A percentile compares a stretch with the other conserved stretches of the same genome.
These are phyloP conservation scores for Chaetomium fimeti DNA, from an alignment of 495 filamentous ascomycete genomes.

Conservation along the genomic window DNA sequence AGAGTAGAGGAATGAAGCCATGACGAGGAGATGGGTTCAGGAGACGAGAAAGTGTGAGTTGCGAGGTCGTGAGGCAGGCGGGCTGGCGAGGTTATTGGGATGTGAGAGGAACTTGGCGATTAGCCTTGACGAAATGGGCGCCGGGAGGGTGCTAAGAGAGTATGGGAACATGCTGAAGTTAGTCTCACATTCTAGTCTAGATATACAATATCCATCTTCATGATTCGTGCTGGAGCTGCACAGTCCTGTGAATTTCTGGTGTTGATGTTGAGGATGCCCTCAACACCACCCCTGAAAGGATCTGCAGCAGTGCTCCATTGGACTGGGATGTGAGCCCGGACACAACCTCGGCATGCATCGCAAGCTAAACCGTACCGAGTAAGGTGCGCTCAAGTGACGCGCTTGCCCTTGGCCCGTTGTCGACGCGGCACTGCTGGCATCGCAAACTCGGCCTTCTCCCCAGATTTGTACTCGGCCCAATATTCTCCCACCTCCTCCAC, in stretches of 20 bases:
- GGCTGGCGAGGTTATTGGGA: too few relatives aligned
- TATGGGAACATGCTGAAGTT: background rate
- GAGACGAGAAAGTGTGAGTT: background rate
- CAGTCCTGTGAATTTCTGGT: background rate
- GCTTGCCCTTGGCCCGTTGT: background rate
- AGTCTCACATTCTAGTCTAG: background rate
- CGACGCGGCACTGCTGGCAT: background rate
- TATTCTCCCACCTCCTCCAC: slow-evolving; percentile 10
- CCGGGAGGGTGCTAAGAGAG: background rate
- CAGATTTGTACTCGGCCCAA: background rate
- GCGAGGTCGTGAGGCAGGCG: too few relatives aligned
- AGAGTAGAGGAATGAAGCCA: slow-evolving; percentile 14
- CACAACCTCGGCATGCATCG: slow-evolving; percentile 13
- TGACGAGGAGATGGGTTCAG: background rate
- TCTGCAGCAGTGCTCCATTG: background rate
- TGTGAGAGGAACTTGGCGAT: background rate
- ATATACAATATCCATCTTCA: background rate
- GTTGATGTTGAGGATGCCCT: background rate
- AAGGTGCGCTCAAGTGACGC: background rate
- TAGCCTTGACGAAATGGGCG: background rate
- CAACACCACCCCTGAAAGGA: background rate
- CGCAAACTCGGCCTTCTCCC: too few relatives aligned
- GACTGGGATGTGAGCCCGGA: background rate
- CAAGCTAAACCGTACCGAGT: slow-evolving; percentile 15
- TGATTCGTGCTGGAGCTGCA: background rate